Evolutionary conservation across 176 grass and related monocot genomes (phyloP).

Genomic region (Luzula sylvatica): DNA sequence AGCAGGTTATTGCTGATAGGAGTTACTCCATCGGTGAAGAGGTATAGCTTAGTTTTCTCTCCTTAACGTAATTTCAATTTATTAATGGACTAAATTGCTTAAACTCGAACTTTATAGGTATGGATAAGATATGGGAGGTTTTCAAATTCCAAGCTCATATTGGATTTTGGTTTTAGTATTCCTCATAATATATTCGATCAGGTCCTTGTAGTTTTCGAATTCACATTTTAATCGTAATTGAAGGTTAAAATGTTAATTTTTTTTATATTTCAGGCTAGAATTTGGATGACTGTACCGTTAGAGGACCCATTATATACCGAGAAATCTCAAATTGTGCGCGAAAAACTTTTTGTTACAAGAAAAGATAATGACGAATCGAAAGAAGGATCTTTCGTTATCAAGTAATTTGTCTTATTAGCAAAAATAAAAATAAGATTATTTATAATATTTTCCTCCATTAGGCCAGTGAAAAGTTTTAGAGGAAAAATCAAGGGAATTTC

Average conservation of each 20-base stretch:
- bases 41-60: conserved; percentile 22
- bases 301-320: conserved; percentile 38
- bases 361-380: conserved; percentile 13
- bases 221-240: conserved; percentile 3
- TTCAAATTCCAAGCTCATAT: conserved; percentile 50
- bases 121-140: conserved; percentile 76
- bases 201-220: conserved; percentile 31
- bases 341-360: conserved; percentile 32
- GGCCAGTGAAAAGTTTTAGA: conserved; percentile 40
- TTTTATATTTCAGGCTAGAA: conserved; percentile 36
- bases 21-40: conserved; percentile 62
- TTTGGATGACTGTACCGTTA: conserved; percentile 36
- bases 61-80: neutral
- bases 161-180: conserved; percentile 85
- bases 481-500: conserved; percentile 46
- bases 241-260: neutral
- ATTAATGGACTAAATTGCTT: conserved; percentile 6
- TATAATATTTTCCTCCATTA: conserved; percentile 13
- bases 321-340: conserved; percentile 43
- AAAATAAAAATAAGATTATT: neutral
- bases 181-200: conserved; percentile 58
- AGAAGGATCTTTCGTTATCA: conserved; percentile 39
- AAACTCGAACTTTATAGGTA: conserved; percentile 34
- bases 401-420: conserved; percentile 34
- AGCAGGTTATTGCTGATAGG: conserved; percentile 49